Evolutionary conservation across 2,329 filamentous ascomycete species (phyloP), one percentile per base, ranked within the genome.

Genomic region (Lachnellula subtilissima): DNA sequence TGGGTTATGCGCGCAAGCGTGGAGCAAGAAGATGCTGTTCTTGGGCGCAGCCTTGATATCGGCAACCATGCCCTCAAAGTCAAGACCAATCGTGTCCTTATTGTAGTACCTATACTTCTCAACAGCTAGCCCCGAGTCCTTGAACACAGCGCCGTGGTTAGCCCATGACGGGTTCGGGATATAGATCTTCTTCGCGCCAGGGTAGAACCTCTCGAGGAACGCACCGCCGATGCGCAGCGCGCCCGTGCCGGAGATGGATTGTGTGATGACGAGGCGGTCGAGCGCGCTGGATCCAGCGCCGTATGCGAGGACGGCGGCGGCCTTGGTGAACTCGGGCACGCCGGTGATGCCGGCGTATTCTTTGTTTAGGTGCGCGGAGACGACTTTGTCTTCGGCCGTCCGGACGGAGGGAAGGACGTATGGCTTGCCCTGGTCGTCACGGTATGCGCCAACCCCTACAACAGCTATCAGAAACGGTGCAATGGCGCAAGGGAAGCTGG

Each of bases 81-180:
- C 94, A 63, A 99, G 87, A 55, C 92, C 92, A 72, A 97, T 97
- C 71, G 93, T 97, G 73, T 96, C 87, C 82, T 96, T 95, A 85
- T 97, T 90, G 82, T 97, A 99, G 86, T 99, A 99, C 69, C 90
- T 84, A 83, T 99, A 99, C 78, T 92, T 91, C 78, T 92, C 86
- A 61, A 97, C 91, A 76, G 89, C 83, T 64, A 99, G 83, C 56
- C 92, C 91, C 35, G 90, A 88, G 76, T 97, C 92, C 76, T 83
- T 87, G 85, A 99, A 97, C 74, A 99, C 89, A 63, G 93, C 92
- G 72, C 85, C 89, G 82, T 99, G 94, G 84, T 99, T 97, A 69
- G 93, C 94, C 94, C 94, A 99, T 68, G 91, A 96, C 52, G 94
- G 94, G 55, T 81, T 92, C 60, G 94, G 94, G 72, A 99, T 91